These are phyloP conservation scores for Geranium brycei DNA, from an alignment of 345 rosid genomes.

Conservation along the genomic window DNA sequence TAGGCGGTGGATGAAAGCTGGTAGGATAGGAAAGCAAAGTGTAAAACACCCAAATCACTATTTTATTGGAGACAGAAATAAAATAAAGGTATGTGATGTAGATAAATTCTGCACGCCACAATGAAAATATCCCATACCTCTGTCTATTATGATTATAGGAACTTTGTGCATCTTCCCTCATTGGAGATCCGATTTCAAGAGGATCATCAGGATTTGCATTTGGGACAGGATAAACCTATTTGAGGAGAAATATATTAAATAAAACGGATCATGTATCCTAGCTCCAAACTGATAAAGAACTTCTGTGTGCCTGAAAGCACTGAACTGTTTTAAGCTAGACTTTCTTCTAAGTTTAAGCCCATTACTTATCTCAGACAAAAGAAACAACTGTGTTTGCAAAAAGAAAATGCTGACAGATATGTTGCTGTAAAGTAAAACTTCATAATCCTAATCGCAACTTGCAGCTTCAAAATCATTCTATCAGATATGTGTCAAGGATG, in stretches of 20 bases:
- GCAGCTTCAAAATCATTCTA: background rate
- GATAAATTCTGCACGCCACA: background rate
- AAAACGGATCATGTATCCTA: background rate
- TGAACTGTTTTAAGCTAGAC: background rate
- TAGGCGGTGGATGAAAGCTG: conserved; percentile 82
- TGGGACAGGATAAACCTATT: conserved; percentile 48
- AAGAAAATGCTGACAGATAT: too few species aligned
- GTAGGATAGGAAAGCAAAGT: conserved; percentile 3
- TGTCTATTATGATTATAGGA: conserved; percentile 35
- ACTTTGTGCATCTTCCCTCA: conserved; percentile 74
- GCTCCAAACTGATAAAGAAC: background rate
- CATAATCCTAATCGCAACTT: background rate
- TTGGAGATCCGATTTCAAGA: conserved; percentile 36
- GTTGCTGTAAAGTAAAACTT: too few species aligned
- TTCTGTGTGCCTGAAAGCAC: background rate
- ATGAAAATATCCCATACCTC: conserved; percentile 24
- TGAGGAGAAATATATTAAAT: background rate
- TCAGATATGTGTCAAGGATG: background rate
- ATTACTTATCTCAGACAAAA: background rate
- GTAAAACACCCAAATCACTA: background rate
- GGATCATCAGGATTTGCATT: conserved; percentile 35
- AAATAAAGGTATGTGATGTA: background rate
- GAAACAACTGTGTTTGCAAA: background rate
- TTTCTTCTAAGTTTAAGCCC: background rate
- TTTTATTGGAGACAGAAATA: background rate